phyloP scores from a whole-genome alignment of 306 rosid genomes.

The Morella rubra region DNA sequence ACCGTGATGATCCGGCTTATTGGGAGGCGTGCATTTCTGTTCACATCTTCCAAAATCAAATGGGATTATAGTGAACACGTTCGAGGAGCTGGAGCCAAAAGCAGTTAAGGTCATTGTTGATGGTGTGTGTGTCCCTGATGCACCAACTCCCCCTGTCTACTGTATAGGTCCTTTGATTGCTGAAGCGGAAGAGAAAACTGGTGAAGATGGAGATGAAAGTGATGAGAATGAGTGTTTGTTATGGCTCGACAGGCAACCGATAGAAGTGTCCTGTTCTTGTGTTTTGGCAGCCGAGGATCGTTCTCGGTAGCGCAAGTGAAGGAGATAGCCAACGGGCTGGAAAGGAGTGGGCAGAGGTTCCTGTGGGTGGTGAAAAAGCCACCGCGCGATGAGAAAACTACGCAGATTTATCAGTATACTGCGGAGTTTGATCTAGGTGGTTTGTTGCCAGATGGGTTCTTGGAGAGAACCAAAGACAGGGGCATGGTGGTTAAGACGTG shows the following conservation, averaged over 20 bases:
- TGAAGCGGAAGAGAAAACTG: not conserved
- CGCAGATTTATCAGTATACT: not conserved
- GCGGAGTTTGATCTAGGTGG: constrained; percentile 3
- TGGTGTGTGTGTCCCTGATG: constrained; percentile 19
- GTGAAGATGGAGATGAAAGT: not conserved
- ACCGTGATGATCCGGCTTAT: constrained; percentile 14
- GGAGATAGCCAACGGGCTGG: constrained; percentile 34
- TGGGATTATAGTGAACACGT: constrained; percentile 27
- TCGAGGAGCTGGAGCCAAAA: constrained; percentile 20
- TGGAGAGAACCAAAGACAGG: constrained; percentile 37
- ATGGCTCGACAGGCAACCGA: constrained; percentile 35
- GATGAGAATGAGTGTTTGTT: constrained; percentile 15
- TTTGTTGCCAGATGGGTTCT: not conserved
- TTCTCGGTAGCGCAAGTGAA: constrained; percentile 18
- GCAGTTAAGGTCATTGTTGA: constrained; percentile 6
- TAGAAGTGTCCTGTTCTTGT: constrained; percentile 30
- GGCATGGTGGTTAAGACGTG: constrained; percentile 52
- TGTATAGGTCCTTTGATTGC: constrained; percentile 23
- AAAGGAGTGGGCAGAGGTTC: constrained; percentile 32
- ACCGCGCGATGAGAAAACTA: not conserved
- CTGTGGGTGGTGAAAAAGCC: constrained; percentile 37
- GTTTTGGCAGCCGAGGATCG: constrained; percentile 35
- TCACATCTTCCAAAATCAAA: constrained; percentile 10
- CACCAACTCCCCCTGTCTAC: constrained; percentile 18
- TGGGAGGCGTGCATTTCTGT: constrained; percentile 12